Evolutionary conservation across 805 yeast species (phyloP), one percentile per base, ranked within the genome.

Genomic region (Tanozyma kutaoensis): DNA sequence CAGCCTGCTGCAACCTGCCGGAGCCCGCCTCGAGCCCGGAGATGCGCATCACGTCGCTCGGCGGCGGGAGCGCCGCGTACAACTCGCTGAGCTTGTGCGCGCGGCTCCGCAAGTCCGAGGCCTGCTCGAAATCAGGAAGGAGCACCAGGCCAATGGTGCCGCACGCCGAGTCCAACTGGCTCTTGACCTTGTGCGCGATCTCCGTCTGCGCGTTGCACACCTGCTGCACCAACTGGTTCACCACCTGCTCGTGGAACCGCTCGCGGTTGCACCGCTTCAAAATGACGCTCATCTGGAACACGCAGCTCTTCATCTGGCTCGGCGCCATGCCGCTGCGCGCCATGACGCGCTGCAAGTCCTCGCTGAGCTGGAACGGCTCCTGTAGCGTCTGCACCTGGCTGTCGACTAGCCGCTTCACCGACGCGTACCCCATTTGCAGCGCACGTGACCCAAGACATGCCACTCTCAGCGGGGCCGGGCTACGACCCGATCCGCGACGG

Each of bases 31-130:
- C 31, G 1, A 17, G 27, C 15, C 25, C 32, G n/a, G 26, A 23
- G 10, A 32, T 12, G n/a, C 31, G 39, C 25, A 47, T 33, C 25
- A 58, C 39, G 29, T 54, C 50, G 30, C 43, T 45, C 8, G 48
- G 31, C 24, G 53, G 56, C 3, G 65, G 65, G 19, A 58, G 38
- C 24, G n/a, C n/a, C n/a, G n/a, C n/a, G n/a, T n/a, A n/a, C n/a
- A n/a, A n/a, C n/a, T n/a, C n/a, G n/a, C n/a, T n/a, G n/a, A n/a
- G n/a, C n/a, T 48, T 53, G 2, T 29, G 24, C 8, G 51, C 40
- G 32, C 58, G 8, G 10, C 10, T 10, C 20, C 20, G 20, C 10
- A 17, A 17, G 20, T 17, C 8, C 9, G 20, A 17, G 10, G 36
- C 4, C 36, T 34, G 14, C 34, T 41, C 17, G 54, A 38, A 25